Percentiles rank a stretch among this genome's conserved stretches.
Evolutionary conservation across 2,329 filamentous ascomycete species (phyloP).

Genomic region (Sarocladium oryzae): DNA sequence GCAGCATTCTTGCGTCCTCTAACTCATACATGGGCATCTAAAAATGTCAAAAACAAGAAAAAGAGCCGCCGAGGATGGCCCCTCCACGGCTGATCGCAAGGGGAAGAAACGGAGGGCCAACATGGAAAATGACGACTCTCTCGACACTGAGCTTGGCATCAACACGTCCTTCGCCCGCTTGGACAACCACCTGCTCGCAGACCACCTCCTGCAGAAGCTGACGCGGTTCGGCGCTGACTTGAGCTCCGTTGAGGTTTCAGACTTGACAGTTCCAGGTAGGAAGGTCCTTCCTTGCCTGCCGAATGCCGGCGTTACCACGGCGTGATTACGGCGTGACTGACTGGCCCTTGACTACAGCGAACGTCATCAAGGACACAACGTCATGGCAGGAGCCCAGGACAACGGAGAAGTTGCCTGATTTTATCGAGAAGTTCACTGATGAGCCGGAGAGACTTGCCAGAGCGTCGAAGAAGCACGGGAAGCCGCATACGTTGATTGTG

Average conservation of each 20-base stretch:
- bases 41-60: conserved; percentile 43
- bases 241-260: conserved; percentile 76
- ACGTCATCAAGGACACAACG: conserved; percentile 72
- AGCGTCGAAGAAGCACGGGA: conserved; percentile 61
- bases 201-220: conserved; percentile 76
- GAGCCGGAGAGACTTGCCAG: conserved; percentile 54
- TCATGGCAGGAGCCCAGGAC: conserved; percentile 61
- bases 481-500: conserved; percentile 85
- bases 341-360: conserved; percentile 41
- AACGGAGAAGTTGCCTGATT: conserved; percentile 68
- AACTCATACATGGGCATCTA: neutral
- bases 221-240: conserved; percentile 73
- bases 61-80: conserved; percentile 46
- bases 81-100: conserved; percentile 33
- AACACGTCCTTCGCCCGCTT: conserved; percentile 77
- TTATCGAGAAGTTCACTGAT: conserved; percentile 62
- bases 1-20: neutral
- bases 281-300: neutral
- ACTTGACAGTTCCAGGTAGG: conserved; percentile 72
- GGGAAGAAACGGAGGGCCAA: conserved; percentile 51
- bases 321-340: neutral
- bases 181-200: conserved; percentile 76
- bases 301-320: neutral
- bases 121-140: conserved; percentile 46
- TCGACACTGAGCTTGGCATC: conserved; percentile 65